Evolutionary conservation across 2,329 filamentous ascomycete species (phyloP).

Genomic region (Colletotrichum tropicicola): DNA sequence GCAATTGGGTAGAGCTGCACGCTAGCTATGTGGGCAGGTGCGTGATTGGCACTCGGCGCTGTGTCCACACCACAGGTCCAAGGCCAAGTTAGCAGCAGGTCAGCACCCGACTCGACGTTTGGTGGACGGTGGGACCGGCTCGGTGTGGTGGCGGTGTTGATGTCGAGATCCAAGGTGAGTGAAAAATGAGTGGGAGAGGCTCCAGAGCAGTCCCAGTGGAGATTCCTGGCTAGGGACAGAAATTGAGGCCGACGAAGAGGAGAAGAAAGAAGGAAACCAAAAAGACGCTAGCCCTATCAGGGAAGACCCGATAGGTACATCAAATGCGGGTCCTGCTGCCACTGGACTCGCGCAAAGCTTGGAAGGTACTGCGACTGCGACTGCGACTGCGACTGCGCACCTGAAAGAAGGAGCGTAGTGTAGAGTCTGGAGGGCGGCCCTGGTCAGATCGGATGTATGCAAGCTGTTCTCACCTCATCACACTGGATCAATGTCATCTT

Average conservation of each 20-base stretch:
- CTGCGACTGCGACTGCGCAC: not conserved
- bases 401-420: too few species aligned
- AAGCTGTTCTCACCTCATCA: too few species aligned
- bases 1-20: slow-evolving; percentile 15
- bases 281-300: slow-evolving; percentile 6
- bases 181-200: slow-evolving; percentile 2
- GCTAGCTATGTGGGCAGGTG: slow-evolving; percentile 12
- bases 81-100: not conserved
- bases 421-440: too few species aligned
- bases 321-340: not conserved
- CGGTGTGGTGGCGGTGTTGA: not conserved
- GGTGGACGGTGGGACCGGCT: not conserved
- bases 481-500: too few species aligned
- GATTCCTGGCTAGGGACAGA: too few species aligned
- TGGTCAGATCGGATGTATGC: too few species aligned
- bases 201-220: too few species aligned
- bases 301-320: not conserved
- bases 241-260: too few species aligned
- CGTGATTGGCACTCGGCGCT: slow-evolving; percentile 16
- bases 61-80: slow-evolving; percentile 2
- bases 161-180: not conserved
- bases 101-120: not conserved
- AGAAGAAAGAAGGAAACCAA: not conserved
- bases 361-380: not conserved
- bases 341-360: too few species aligned